Evolutionary conservation across 192 early-diverging fungal species (phyloP).

Genomic region (Lobosporangium transversale): DNA sequence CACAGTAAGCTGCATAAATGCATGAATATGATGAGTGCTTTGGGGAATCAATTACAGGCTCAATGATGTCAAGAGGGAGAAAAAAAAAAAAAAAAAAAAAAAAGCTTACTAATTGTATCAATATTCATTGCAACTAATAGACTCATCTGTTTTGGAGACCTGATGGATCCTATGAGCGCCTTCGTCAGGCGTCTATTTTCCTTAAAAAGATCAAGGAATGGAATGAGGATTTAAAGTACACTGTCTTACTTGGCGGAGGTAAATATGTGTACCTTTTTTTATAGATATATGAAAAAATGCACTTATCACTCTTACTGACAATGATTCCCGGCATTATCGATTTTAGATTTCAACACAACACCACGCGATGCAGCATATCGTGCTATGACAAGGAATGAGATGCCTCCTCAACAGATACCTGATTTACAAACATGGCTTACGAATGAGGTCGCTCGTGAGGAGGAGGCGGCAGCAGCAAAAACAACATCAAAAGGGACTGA

Average conservation of each 20-base stretch:
- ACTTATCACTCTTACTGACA: background rate
- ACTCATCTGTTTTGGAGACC: constrained; percentile 53
- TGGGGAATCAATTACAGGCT: no score
- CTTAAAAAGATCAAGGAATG: constrained; percentile 43
- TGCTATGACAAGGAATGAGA: constrained; percentile 57
- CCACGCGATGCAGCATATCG: constrained; percentile 68
- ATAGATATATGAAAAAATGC: background rate
- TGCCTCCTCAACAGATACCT: constrained; percentile 54
- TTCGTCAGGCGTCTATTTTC: constrained; percentile 45
- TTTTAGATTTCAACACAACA: constrained; percentile 66
- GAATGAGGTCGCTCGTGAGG: constrained; percentile 32
- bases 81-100: no score
- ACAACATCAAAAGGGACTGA: background rate
- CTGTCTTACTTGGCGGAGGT: constrained; percentile 50
- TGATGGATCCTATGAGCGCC: constrained; percentile 51
- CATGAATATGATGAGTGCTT: no score
- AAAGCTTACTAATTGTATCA: background rate
- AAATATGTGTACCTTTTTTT: background rate
- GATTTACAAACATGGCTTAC: constrained; percentile 32
- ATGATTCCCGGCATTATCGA: background rate
- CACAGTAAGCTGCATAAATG: constrained; percentile 26
- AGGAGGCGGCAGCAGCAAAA: constrained; percentile 15
- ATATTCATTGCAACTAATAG: constrained; percentile 7
- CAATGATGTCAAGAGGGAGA: no score
- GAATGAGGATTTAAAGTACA: constrained; percentile 33